These are phyloP conservation scores for Rhododendron kiyosumense DNA, from an alignment of 148 eudicot species.

Conservation along the genomic window DNA sequence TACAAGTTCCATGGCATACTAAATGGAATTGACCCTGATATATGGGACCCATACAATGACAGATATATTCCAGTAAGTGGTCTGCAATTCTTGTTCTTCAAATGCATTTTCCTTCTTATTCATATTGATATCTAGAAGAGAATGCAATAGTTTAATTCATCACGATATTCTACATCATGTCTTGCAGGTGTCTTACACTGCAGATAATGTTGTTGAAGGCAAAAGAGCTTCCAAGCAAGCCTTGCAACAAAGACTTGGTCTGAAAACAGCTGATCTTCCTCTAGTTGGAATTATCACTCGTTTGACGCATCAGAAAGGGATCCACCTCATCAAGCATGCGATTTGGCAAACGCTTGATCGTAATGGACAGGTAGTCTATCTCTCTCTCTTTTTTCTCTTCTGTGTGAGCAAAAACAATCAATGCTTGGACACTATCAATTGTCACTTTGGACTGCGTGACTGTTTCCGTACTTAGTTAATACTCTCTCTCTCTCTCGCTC, in stretches of 20 bases:
- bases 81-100: not conserved
- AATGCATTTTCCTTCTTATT: not conserved
- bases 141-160: not conserved
- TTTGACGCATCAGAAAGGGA: conserved; percentile 98
- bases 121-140: not conserved
- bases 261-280: conserved; percentile 72
- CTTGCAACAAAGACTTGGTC: conserved; percentile 74
- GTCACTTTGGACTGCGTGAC: not conserved
- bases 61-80: conserved; percentile 81
- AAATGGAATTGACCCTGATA: conserved; percentile 95
- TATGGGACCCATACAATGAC: conserved; percentile 95
- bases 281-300: conserved; percentile 83
- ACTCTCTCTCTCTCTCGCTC: not conserved
- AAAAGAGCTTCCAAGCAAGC: conserved; percentile 90
- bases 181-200: conserved; percentile 65
- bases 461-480: not conserved
- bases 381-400: not conserved
- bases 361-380: conserved; percentile 64
- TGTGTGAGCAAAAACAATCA: not conserved
- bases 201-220: conserved; percentile 86
- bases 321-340: conserved; percentile 95
- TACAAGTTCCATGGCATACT: conserved; percentile 90
- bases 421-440: not conserved
- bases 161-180: not conserved
- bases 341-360: conserved; percentile 91